Evolutionary conservation across 2,329 filamentous ascomycete species (phyloP), one percentile per base, ranked within the genome.

Genomic region (Monosporascus sp.): DNA sequence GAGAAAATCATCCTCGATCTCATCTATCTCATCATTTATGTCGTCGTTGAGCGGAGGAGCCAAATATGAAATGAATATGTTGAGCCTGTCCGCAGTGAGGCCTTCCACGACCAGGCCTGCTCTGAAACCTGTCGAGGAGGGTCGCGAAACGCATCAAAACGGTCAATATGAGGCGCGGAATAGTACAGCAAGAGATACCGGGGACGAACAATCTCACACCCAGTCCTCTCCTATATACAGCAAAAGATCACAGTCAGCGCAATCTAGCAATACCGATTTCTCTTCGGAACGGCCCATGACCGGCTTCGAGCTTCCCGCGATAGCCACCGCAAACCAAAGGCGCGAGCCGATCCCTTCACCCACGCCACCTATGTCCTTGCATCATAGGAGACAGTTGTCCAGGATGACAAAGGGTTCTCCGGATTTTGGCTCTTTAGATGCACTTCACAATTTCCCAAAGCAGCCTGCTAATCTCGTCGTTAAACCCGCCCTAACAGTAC

Each of bases 401-500:
- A 22, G 31, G 38, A 46, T 46, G 22, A 18, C 42, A 7, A 46
- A 46, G 42, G 31, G 25, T 7, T 46, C 42, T 34, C 31, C 27
- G 46, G 34, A 49, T 34, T 48, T 24, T 34, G 48, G 44, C 25
- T 25, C 46, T 18, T 51, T 11, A 14, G 45, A 18, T 11, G 36
- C 48, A 9, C 22, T 47, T 5, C 25, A 47, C 6, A 50, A 45
- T 20, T 37, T 44, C n/a, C 42, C 49, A 22, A 49, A 36, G 45
- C 50, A 52, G 45, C 50, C 51, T 17, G 46, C 53, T 9, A 54
- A 54, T 14, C 53, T 60, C 22, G 24, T 51, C 5, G 38, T 58
- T n/a, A 53, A 51, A 14, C 24, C 53, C 8, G 50, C 39, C 24
- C 49, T 66, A 46, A 47, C 54, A 24, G 57, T 62, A 17, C 60